Evolutionary conservation across 2,329 filamentous ascomycete genomes (phyloP), one percentile per base, ranked within the genome.

Genomic region (Penicillium sp.): DNA sequence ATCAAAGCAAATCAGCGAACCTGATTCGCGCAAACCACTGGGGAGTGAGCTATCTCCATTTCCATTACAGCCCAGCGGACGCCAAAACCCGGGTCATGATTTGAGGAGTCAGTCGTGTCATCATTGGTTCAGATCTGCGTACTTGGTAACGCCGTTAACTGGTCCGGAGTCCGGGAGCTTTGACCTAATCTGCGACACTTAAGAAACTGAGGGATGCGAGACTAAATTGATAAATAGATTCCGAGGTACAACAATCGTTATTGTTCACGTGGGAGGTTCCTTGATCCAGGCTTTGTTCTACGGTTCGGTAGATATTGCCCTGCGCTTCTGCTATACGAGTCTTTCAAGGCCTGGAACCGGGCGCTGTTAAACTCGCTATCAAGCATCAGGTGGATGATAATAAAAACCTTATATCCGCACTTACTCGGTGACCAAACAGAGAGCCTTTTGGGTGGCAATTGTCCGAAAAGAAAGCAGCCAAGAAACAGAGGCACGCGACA

Each of bases 91-190:
- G 9, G 9, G 37, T 4, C n/a, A 42, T 42, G n/a, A 23, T 42
- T 39, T 11, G 16, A 19, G 35, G 35, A 11, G 35, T 4, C 16
- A 19, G 11, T 39, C 35, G 35, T 9, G 35, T n/a, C 35, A 39
- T 39, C 19, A 42, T 42, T 42, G 39, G 48, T 7, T 26, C 13
- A 42, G 48, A 57, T 52, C 47, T 53, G 35, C 42, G 57, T 13
- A 42, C 19, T 39, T 39, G 19, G 35, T 13, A 44, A 27, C 52
- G 27, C 46, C 11, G 35, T 25, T 44, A 13, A 43, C 31, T 49
- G 54, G 33, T 37, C 55, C 60, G 60, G 60, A 62, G 54, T 62
- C 60, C 60, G 60, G 53, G 33, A 62, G 60, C 60, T 62, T 62
- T 60, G 60, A 56, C 60, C 57, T 21, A 31, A 39, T 7, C 47